These are phyloP conservation scores for Diaporthe citri DNA, from an alignment of 2,329 filamentous ascomycete species.

Conservation along the genomic window DNA sequence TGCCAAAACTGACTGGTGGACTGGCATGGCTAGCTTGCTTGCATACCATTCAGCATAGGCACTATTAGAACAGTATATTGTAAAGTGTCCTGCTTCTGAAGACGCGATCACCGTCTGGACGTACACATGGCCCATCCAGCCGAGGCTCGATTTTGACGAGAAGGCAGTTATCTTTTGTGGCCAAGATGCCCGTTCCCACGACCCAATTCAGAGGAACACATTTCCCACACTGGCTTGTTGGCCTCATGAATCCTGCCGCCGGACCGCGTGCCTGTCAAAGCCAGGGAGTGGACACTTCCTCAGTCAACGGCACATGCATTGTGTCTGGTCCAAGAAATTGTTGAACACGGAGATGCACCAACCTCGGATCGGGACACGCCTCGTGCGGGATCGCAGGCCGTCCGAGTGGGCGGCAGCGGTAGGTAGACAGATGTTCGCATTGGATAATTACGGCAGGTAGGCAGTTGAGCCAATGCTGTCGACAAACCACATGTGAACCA, in stretches of 20 bases:
- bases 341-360: neutral
- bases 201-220: neutral
- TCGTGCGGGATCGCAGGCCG: neutral
- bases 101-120: neutral
- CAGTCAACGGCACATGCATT: neutral
- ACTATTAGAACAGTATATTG: neutral
- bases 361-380: too few species aligned
- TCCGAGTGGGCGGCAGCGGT: neutral
- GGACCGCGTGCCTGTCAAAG: neutral
- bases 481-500: neutral
- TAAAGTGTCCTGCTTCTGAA: neutral
- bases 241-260: neutral
- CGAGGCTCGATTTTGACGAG: neutral
- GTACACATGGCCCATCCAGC: neutral
- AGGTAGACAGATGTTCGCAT: neutral
- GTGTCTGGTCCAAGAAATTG: neutral
- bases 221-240: neutral
- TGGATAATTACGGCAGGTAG: neutral
- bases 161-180: neutral
- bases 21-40: constrained; percentile 1
- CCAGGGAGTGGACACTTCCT: neutral
- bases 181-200: neutral
- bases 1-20: neutral
- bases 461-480: neutral
- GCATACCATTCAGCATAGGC: neutral